Percentiles rank a stretch among this genome's conserved stretches.
Evolutionary conservation across 768 basidiomycete genomes (phyloP).

Genomic region (Lentinula sp.): DNA sequence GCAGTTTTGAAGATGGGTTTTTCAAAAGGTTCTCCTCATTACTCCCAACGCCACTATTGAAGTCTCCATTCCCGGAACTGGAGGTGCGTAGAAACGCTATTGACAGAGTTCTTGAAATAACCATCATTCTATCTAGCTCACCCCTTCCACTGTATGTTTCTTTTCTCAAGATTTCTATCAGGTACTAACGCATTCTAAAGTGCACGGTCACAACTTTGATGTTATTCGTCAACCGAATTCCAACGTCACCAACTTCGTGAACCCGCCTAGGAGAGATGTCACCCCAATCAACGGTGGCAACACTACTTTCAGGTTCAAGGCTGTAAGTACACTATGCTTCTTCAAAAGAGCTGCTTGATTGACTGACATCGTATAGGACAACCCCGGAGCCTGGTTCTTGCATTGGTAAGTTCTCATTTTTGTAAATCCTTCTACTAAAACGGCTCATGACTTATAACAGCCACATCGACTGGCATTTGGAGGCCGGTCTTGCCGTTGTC

Average conservation of each 20-base stretch:
- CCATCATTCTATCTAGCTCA: constrained; percentile 10
- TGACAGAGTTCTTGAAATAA: neutral
- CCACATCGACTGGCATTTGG: constrained; percentile 11
- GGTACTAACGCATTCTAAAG: constrained; percentile 4
- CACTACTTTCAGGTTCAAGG: constrained; percentile 29
- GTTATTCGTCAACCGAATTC: constrained; percentile 19
- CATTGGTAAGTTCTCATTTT: constrained; percentile 24
- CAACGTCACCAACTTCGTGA: constrained; percentile 21
- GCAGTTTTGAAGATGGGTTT: neutral
- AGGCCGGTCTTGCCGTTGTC: constrained; percentile 14
- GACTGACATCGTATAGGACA: constrained; percentile 27
- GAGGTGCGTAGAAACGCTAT: constrained; percentile 12
- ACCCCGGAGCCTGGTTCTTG: constrained; percentile 56
- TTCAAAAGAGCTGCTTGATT: neutral
- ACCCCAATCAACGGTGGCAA: constrained; percentile 26
- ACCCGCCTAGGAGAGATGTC: constrained; percentile 22
- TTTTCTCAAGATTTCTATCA: no score
- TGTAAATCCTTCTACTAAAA: neutral
- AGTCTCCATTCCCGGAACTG: constrained; percentile 40
- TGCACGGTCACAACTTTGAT: constrained; percentile 26
- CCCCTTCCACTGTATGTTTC: constrained; percentile 24
- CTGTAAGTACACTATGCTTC: neutral
- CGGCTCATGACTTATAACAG: neutral
- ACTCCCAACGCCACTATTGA: constrained; percentile 41
- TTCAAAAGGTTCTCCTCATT: constrained; percentile 20